Conservation (phyloP, 2,329 filamentous ascomycete species). For the Orbilia blumenaviensis region DNA sequence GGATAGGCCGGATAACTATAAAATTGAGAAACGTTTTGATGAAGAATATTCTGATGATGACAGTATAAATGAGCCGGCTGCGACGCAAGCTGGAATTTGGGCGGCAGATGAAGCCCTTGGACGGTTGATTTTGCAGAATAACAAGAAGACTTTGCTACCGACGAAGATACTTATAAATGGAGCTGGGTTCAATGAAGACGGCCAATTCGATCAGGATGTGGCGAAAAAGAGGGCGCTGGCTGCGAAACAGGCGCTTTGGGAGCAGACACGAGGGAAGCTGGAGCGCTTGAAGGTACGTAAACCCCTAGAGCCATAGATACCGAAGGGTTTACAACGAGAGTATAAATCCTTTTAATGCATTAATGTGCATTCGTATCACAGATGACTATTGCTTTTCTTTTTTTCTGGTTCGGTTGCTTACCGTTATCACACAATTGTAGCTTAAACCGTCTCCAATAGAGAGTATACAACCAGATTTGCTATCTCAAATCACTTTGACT, state of each 20-base stretch:
- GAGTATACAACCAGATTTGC: neutral
- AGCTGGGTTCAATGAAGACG: neutral
- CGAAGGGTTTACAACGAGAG: too few relatives aligned
- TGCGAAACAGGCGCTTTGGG: neutral
- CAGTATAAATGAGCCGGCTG: too few relatives aligned
- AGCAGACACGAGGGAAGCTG: neutral
- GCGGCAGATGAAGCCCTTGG: neutral
- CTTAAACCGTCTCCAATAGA: neutral
- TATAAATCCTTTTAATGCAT: too few relatives aligned
- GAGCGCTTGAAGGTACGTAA: neutral
- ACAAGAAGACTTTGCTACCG: constrained; percentile 1
- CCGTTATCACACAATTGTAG: neutral
- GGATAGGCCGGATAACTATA: too few relatives aligned
- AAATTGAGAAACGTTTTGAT: neutral
- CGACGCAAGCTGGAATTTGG: too few relatives aligned
- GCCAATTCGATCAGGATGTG: neutral
- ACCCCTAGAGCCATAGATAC: neutral
- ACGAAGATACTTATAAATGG: constrained; percentile 8
- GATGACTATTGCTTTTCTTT: too few relatives aligned
- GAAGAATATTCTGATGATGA: neutral
- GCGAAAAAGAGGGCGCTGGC: neutral
- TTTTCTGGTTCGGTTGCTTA: neutral
- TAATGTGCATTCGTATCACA: too few relatives aligned
- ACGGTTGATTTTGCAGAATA: neutral
- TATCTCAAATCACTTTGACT: neutral